Base-by-base conservation (phyloP, 805 yeast genomes). In the Brettanomyces anomalus region DNA sequence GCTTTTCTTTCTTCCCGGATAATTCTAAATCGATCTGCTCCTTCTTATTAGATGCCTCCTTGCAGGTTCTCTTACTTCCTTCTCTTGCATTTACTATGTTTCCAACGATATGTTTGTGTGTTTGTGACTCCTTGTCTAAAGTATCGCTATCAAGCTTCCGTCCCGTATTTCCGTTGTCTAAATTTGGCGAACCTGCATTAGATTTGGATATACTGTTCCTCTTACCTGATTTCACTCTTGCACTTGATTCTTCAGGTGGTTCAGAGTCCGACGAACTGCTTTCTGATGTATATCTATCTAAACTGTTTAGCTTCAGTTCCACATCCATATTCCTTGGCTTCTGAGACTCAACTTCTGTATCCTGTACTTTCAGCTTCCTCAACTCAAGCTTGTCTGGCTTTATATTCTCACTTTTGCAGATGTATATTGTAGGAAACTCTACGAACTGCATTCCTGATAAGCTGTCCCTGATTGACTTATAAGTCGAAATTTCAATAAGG, bases 381-480 rank as follows among this genome's bases (percentile, higher is more conserved):
- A 32, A n/a, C n/a, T 32, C 18, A 7, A 32, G 15, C n/a, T 14
- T 14, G n/a, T 32, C 18, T 32, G 6, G 11, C 4, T 15, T 24
- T 28, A 36, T 11, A 14, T 40, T 35, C 10, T 45, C 47, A 19
- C 45, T 44, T 4, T 51, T 43, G 1, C 72, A 64, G 1, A 82
- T 66, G 43, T 66, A 70, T 4, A 87, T 65, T 0, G 88, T 81
- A 0, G 96, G 95, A 50, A 74, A 87, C 56, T 87, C 96, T 31
- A 86, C 68, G 0, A 87, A 84, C 0, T 78, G 67, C 43, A 70
- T 69, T 31, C 77, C 77, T 45, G 65, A 63, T n/a, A 87, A 51
- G 1, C 67, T 66, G 19, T 71, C 74, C 0, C 73, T 72, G 2
- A 85, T 51, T 17, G 20, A 21, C 3, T n/a, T 16, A 4, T 39